Evolutionary conservation across 2,329 filamentous ascomycete species (phyloP).

Genomic region (Chalaropsis ovoidea): DNA sequence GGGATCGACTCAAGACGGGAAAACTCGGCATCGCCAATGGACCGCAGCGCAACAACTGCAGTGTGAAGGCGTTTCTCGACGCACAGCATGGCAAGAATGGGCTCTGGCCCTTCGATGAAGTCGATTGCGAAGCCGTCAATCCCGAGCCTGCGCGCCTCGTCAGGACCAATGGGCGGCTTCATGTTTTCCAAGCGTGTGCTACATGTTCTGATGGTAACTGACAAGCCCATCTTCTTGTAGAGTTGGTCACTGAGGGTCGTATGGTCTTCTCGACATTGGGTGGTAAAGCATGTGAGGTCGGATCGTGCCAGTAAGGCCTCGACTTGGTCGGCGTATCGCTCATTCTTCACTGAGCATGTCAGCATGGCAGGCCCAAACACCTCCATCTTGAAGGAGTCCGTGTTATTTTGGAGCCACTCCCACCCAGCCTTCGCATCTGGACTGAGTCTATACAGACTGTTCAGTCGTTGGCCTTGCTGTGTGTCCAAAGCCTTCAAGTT

Average conservation of each 20-base stretch:
- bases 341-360: constrained; percentile 67
- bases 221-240: constrained; percentile 52
- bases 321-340: constrained; percentile 49
- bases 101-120: constrained; percentile 66
- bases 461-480: constrained; percentile 62
- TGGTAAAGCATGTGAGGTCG: constrained; percentile 60
- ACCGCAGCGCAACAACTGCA: constrained; percentile 53
- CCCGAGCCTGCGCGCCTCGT: constrained; percentile 50
- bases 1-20: constrained; percentile 49
- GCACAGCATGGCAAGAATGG: constrained; percentile 82
- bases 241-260: constrained; percentile 58
- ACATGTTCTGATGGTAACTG: constrained; percentile 61
- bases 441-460: constrained; percentile 51
- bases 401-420: constrained; percentile 71
- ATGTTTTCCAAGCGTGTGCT: constrained; percentile 46
- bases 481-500: constrained; percentile 57
- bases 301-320: constrained; percentile 43
- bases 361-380: constrained; percentile 75
- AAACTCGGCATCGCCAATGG: constrained; percentile 58
- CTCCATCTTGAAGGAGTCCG: constrained; percentile 57
- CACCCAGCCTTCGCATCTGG: constrained; percentile 60
- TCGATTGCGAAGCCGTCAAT: constrained; percentile 75
- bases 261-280: constrained; percentile 66
- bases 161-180: constrained; percentile 42
- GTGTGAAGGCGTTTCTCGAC: constrained; percentile 57